Percentiles rank a stretch among this genome's conserved stretches.
Conservation (phyloP, 2,329 filamentous ascomycete genomes). For the Penicillium sp. region DNA sequence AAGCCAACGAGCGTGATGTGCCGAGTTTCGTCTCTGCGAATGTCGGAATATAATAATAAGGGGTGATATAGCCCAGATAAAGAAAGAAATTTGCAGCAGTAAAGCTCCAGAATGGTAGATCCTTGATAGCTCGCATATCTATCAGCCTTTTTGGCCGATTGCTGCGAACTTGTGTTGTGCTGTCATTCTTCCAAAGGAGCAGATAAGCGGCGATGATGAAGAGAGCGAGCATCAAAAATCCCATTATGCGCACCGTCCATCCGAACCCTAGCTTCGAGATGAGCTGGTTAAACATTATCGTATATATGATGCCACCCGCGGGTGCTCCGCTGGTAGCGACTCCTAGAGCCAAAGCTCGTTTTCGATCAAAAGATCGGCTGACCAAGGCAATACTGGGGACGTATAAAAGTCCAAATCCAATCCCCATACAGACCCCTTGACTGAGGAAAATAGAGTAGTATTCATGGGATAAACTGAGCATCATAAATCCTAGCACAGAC, state of each 20-base stretch:
- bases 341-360: conserved; percentile 58
- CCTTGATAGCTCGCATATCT: conserved; percentile 51
- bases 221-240: conserved; percentile 54
- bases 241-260: conserved; percentile 61
- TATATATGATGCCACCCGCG: conserved; percentile 63
- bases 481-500: conserved; percentile 43
- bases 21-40: conserved; percentile 37
- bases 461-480: conserved; percentile 39
- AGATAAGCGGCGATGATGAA: conserved; percentile 14
- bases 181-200: conserved; percentile 24
- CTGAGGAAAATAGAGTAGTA: conserved; percentile 40
- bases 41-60: conserved; percentile 48
- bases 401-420: conserved; percentile 45
- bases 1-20: conserved; percentile 44
- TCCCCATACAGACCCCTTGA: conserved; percentile 55
- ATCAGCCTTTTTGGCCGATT: conserved; percentile 38
- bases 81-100: conserved; percentile 37
- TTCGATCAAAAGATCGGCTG: conserved; percentile 58
- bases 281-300: conserved; percentile 54
- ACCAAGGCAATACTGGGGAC: conserved; percentile 52
- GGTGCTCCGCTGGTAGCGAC: conserved; percentile 59
- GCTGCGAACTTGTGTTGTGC: neutral
- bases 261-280: conserved; percentile 59
- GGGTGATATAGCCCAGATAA: conserved; percentile 54
- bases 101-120: conserved; percentile 49